Evolutionary conservation across 148 eudicot species (phyloP), one percentile per base, ranked within the genome.

Genomic region (Persicaria maculosa): DNA sequence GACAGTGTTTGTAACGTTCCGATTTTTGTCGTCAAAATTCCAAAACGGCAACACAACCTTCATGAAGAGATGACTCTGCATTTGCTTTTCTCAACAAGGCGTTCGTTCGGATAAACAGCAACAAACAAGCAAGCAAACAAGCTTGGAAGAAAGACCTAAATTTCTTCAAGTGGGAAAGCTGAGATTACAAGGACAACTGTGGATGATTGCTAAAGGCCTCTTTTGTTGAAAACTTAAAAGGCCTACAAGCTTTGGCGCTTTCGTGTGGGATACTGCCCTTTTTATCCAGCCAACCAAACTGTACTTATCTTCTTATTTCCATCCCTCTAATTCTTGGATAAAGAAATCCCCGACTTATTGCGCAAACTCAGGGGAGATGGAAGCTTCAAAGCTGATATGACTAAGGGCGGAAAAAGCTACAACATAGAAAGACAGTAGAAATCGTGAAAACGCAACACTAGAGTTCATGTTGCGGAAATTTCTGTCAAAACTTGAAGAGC

Each of bases 261-360:
- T 55, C 61, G 61, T 55, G 61, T 55, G 8, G 61, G 22, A 55
- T 17, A n/a, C 22, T 55, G 61, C 61, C 61, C 61, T 55, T 31
- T 50, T 50, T 50, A 50, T 11, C 53, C 53, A 50, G 14, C 53
- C 53, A 50, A 10, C 15, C 14, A 50, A 50, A 8, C 11, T 9
- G 14, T 9, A 9, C 14, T 9, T 5, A 9, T 50, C 12, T 50
- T 50, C 53, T 1, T 9, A 50, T 10, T 50, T 50, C 14, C 15
- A 16, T 8, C 61, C 25, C 5, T 6, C 19, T 3, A n/a, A 16
- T 55, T 55, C 17, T 4, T n/a, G n/a, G n/a, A 16, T n/a, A 1
- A 55, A 55, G 5, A 17, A 16, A 55, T 50, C 4, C 11, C 11
- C 10, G 6, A 55, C 6, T 20, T 55, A 16, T 7, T 20, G 7